phyloP scores from a whole-genome alignment of 75 land plant genomes.

The Selaginella moellendorffii region DNA sequence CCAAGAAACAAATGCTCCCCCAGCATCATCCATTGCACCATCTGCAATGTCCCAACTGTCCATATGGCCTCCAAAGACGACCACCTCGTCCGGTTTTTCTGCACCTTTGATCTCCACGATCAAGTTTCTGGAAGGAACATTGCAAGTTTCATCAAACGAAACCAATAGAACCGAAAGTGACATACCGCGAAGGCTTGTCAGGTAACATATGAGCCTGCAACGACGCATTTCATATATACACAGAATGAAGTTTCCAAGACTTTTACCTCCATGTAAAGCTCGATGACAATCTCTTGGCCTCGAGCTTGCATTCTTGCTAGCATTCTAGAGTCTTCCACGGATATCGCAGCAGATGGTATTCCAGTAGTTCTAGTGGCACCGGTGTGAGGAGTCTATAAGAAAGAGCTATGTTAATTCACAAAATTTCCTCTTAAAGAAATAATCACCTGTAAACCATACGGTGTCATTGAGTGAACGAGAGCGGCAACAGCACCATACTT shows the following conservation, averaged over 20 bases:
- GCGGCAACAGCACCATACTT: constrained; percentile 27
- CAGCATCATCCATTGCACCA: constrained; percentile 37
- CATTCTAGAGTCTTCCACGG: constrained; percentile 25
- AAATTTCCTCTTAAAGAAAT: neutral
- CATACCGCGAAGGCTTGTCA: neutral
- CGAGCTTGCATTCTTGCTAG: constrained; percentile 29
- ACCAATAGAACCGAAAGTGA: neutral
- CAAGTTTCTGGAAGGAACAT: constrained; percentile 16
- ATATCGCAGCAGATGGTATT: constrained; percentile 26
- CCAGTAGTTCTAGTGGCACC: constrained; percentile 11
- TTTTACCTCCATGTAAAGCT: constrained; percentile 30
- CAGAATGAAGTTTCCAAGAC: neutral
- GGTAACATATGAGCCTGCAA: neutral
- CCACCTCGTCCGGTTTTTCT: constrained; percentile 17
- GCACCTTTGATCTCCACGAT: constrained; percentile 22
- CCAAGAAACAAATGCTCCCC: constrained; percentile 29
- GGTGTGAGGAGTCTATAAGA: constrained; percentile 18
- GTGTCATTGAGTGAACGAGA: constrained; percentile 23
- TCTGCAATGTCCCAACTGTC: constrained; percentile 37
- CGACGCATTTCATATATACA: neutral
- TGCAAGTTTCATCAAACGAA: neutral
- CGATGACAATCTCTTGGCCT: constrained; percentile 20
- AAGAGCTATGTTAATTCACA: neutral
- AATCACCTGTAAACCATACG: constrained; percentile 20
- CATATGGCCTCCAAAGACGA: constrained; percentile 28